Base-by-base conservation (phyloP, 192 early-diverging fungal genomes). In the Radiomyces spectabilis region DNA sequence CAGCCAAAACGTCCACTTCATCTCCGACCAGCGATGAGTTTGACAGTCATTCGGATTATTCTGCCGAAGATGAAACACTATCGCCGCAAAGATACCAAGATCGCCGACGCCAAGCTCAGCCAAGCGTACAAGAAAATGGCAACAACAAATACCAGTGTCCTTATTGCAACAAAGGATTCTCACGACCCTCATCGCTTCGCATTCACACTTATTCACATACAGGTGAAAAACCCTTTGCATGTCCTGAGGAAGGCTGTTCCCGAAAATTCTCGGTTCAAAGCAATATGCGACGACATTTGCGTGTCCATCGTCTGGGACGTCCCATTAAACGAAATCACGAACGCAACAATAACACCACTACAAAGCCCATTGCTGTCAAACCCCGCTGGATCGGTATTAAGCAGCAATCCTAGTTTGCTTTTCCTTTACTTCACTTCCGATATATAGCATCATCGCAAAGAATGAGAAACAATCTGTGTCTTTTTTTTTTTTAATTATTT, bases 121-220 rank as follows among this genome's bases (percentile, higher is more conserved):
- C 22, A 13, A 16, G 3, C 24, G n/a, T 13, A 3, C 3, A 45
- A 40, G 25, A 12, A 19, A 26, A 26, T 12, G 19, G n/a, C 24
- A 19, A 19, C 45, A 47, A 47, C 27, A 19, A 27, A 24, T 82
- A 82, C 32, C 69, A 76, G 42, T 83, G 81, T 55, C 42, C 58
- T 41, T 65, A 77, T 53, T 83, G 81, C 56, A 61, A 71, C 41
- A 83, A 81, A 53, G 69, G 74, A 1, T 83, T 83, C 39, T 70
- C 74, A 8, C 57, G 81, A 43, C 81, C 81, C 32, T 76, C 73
- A 21, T 81, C 81, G 12, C 62, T 83, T 22, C 73, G 63, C 13
- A 79, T 78, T 24, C 81, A 83, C 46, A 64, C 70, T 5, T 81
- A 83, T 60, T 77, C 81, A 0, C 81, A 83, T 37, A 83, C 81